Percentiles rank a stretch among this genome's conserved stretches.
Conservation (phyloP, 495 filamentous ascomycete species). For the Trichoderma reesei region DNA sequence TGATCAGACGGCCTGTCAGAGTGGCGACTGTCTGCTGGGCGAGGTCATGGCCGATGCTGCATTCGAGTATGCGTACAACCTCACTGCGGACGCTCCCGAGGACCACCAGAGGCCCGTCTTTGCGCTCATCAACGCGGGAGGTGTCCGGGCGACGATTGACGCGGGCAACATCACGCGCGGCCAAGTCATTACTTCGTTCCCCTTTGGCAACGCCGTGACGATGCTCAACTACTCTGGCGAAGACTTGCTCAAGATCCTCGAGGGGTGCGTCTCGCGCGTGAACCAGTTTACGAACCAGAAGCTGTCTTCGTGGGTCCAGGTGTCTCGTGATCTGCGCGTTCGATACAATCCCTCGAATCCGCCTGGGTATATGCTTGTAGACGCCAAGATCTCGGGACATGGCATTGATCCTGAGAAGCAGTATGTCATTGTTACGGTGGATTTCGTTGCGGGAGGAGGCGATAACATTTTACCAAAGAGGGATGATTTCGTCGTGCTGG, state of each 20-base stretch:
- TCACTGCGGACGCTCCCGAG: constrained; percentile 20
- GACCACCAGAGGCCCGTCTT: constrained; percentile 25
- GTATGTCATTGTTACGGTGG: constrained; percentile 44
- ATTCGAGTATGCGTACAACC: constrained; percentile 38
- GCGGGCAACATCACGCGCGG: constrained; percentile 41
- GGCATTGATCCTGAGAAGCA: constrained; percentile 24
- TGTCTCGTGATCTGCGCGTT: constrained; percentile 37
- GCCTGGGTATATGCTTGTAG: constrained; percentile 28
- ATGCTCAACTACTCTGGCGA: constrained; percentile 34
- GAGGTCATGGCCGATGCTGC: constrained; percentile 44
- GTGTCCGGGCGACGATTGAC: constrained; percentile 47
- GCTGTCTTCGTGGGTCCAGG: constrained; percentile 44
- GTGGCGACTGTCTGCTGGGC: constrained; percentile 41
- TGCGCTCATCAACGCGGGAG: constrained; percentile 46
- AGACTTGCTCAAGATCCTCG: constrained; percentile 39
- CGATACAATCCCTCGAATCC: constrained; percentile 32
- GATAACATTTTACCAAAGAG: constrained; percentile 41
- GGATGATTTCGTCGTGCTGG: constrained; percentile 29
- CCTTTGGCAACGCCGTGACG: constrained; percentile 47
- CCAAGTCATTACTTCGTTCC: constrained; percentile 46
- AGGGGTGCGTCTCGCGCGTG: constrained; percentile 36
- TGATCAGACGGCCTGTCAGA: constrained; percentile 41
- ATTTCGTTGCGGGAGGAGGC: constrained; percentile 46
- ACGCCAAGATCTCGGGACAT: constrained; percentile 30
- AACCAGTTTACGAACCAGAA: constrained; percentile 35